Evolutionary conservation across 257 asterid species (phyloP), one percentile per base, ranked within the genome.

Genomic region (Coffea canephora): DNA sequence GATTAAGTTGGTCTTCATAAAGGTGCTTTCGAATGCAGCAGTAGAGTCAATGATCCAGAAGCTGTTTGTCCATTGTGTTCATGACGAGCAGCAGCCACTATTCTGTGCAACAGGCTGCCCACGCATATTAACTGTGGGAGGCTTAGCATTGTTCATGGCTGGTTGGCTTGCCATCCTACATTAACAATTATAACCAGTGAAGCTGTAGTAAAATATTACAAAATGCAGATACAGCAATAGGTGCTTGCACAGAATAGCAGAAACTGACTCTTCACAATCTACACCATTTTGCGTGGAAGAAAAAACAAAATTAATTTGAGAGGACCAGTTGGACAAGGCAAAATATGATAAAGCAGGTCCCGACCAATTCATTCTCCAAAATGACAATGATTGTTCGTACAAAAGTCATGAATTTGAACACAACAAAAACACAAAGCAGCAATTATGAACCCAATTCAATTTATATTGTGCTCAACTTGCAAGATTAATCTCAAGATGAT

Each of bases 101-200:
- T 69, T 86, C 70, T 88, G 91, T 18, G 77, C 78, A 65, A 88
- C 89, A 6, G 89, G 91, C 74, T 86, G 91, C 57, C 91, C 91
- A 8, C 83, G 84, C 15, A 88, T 88, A 59, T 88, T 82, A 77
- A 88, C 91, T 10, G 85, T 86, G 23, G 89, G 91, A 19, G 88
- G 88, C 74, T 77, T 83, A 18, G 84, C 84, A 50, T 78, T 73
- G 77, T 81, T 82, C 74, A 71, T 19, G 18, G 88, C 85, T 34
- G 91, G 91, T 75, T 88, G 91, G 79, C 83, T 88, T 43, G 91
- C 88, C 91, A 88, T 88, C 88, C 89, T 88, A 85, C 77, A 49
- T 50, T 46, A 27, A 73, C 36, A n/a, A 54, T 43, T 34, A 43
- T 31, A 73, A 10, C 48, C 25, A 31, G 48, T 27, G 27, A 62